phyloP scores from a whole-genome alignment of 306 rosid species.

The Cucurbita ficifolia region DNA sequence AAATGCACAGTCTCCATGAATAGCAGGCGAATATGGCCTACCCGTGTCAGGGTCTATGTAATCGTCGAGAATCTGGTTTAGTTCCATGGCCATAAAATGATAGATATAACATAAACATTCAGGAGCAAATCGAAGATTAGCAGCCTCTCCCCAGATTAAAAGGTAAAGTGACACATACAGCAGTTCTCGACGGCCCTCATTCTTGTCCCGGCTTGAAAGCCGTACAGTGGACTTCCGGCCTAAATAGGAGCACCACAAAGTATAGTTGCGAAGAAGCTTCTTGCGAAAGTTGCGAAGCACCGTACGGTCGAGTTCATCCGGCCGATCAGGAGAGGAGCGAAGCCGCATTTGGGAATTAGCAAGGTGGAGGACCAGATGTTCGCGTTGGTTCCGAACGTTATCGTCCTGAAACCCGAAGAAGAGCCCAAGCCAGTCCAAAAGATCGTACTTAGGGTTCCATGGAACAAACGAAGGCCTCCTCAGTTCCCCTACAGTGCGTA shows the following conservation, averaged over 20 bases:
- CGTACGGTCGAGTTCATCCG: conserved; percentile 32
- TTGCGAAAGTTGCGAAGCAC: conserved; percentile 39
- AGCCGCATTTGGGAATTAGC: conserved; percentile 92
- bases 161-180: conserved; percentile 58
- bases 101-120: conserved; percentile 66
- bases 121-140: conserved; percentile 60
- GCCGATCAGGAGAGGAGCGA: conserved; percentile 24
- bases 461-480: conserved; percentile 41
- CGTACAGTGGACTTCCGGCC: conserved; percentile 38
- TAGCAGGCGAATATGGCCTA: conserved; percentile 36
- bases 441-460: conserved; percentile 53
- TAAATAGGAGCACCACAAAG: conserved; percentile 64
- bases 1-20: conserved; percentile 50
- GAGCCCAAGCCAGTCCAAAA: conserved; percentile 62
- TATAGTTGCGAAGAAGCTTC: conserved; percentile 58
- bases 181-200: conserved; percentile 42
- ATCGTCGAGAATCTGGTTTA: conserved; percentile 45
- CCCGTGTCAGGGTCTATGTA: conserved; percentile 47
- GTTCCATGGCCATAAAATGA: conserved; percentile 77
- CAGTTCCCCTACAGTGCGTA: conserved; percentile 66
- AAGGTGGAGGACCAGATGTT: conserved; percentile 82
- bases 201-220: conserved; percentile 19
- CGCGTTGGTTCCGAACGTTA: conserved; percentile 85
- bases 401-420: conserved; percentile 67
- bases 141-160: conserved; percentile 83